phyloP scores from a whole-genome alignment of 306 rosid species.

The Dryas alaskensis region DNA sequence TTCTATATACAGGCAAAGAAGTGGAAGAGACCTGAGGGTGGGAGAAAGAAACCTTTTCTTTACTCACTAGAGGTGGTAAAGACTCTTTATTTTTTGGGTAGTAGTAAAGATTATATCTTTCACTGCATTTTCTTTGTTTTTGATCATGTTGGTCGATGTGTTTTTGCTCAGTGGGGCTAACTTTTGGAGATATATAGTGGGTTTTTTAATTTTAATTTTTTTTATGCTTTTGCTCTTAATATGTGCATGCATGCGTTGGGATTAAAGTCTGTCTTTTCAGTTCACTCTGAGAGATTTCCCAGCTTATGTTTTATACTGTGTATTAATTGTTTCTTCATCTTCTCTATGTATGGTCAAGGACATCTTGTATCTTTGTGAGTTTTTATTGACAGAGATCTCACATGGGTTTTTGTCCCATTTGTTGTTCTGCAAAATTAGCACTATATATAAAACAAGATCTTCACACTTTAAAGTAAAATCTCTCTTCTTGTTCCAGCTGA shows the following conservation, averaged over 20 bases:
- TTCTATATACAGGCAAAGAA: conserved; percentile 26
- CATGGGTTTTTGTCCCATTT: conserved; percentile 30
- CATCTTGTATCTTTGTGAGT: conserved; percentile 14
- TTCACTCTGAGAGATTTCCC: conserved; percentile 24
- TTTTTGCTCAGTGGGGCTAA: conserved; percentile 7
- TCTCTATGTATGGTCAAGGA: background rate
- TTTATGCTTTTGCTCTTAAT: conserved; percentile 16
- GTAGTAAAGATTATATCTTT: background rate
- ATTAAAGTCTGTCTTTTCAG: conserved; percentile 16
- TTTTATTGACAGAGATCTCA: conserved; percentile 27
- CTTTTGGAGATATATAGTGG: conserved; percentile 13
- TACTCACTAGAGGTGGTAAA: conserved; percentile 25
- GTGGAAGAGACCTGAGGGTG: conserved; percentile 20
- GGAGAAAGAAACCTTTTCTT: conserved; percentile 25
- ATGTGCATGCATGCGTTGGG: conserved; percentile 54
- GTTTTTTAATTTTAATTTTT: background rate
- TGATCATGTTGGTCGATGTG: conserved; percentile 34
- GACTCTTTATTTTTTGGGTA: background rate
- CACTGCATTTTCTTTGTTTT: conserved; percentile 23
- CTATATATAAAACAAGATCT: conserved; percentile 5
- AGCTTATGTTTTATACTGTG: conserved; percentile 9
- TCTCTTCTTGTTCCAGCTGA: conserved; percentile 11
- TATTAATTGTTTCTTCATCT: conserved; percentile 18
- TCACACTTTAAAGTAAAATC: background rate
- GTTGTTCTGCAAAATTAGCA: conserved; percentile 28